Evolutionary conservation across 257 asterid genomes (phyloP).

Genomic region (Verbascum thapsus): DNA sequence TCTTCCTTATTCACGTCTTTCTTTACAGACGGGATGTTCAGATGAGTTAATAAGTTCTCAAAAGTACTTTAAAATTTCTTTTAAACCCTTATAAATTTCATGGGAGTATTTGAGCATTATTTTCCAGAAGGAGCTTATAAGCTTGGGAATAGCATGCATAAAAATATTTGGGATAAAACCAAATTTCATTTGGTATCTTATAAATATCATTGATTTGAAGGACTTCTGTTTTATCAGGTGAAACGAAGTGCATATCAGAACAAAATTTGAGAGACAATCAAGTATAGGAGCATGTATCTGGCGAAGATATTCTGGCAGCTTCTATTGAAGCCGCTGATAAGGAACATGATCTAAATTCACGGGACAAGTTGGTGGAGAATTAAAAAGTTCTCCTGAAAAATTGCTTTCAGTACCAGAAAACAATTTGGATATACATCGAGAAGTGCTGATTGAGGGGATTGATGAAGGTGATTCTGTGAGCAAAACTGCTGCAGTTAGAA

Average conservation of each 20-base stretch:
- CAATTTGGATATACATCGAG: slow-evolving; percentile 40
- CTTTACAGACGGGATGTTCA: too few relatives aligned
- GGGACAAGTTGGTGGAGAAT: slow-evolving; percentile 29
- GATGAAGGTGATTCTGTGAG: slow-evolving; percentile 67
- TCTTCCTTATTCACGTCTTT: too few relatives aligned
- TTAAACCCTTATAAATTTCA: too few relatives aligned
- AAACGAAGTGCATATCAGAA: slow-evolving; percentile 33
- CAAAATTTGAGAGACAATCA: slow-evolving; percentile 42
- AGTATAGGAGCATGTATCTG: slow-evolving; percentile 37
- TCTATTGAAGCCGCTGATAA: slow-evolving; percentile 45
- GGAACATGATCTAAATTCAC: slow-evolving; percentile 36
- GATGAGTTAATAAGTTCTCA: too few relatives aligned
- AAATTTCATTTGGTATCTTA: slow-evolving; percentile 1
- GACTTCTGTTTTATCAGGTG: slow-evolving; percentile 43
- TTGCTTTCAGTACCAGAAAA: slow-evolving; percentile 65
- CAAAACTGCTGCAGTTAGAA: slow-evolving; percentile 68
- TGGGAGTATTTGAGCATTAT: too few relatives aligned
- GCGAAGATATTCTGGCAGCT: slow-evolving; percentile 43
- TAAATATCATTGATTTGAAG: slow-evolving; percentile 22
- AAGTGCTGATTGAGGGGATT: slow-evolving; percentile 49
- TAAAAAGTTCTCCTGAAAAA: slow-evolving; percentile 60
- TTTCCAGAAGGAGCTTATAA: too few relatives aligned
- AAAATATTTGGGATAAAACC: neutral
- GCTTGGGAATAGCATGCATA: neutral
- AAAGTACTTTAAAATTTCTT: too few relatives aligned